Evolutionary conservation across 345 rosid genomes (phyloP).

Genomic region (Laguncularia racemosa): DNA sequence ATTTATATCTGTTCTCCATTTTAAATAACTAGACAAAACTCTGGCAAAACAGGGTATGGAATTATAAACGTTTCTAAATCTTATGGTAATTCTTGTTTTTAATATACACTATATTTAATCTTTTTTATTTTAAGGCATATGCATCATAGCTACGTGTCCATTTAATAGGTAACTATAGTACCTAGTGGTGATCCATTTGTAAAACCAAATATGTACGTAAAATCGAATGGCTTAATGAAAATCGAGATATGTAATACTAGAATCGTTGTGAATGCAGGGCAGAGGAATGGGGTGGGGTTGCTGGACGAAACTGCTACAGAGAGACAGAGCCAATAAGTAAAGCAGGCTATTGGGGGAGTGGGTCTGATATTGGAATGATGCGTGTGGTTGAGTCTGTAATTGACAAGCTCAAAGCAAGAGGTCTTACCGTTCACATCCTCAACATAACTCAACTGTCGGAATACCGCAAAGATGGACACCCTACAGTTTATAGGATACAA

Average conservation of each 20-base stretch:
- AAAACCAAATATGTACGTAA: too few species aligned
- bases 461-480: slow-evolving; percentile 81
- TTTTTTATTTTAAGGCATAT: too few species aligned
- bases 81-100: too few species aligned
- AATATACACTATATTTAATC: too few species aligned
- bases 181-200: too few species aligned
- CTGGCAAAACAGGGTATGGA: too few species aligned
- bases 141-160: too few species aligned
- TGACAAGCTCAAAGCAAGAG: slow-evolving; percentile 32
- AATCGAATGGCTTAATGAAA: too few species aligned
- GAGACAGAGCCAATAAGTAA: slow-evolving; percentile 40
- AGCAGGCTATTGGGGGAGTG: slow-evolving; percentile 49
- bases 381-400: slow-evolving; percentile 33
- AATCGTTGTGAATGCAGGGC: slow-evolving; percentile 29
- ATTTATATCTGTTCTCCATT: too few species aligned
- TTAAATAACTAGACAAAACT: too few species aligned
- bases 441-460: slow-evolving; percentile 74
- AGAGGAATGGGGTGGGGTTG: slow-evolving; percentile 63
- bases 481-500: slow-evolving; percentile 57
- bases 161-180: too few species aligned
- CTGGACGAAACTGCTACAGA: slow-evolving; percentile 42
- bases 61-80: too few species aligned
- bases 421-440: slow-evolving; percentile 44
- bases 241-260: not conserved
- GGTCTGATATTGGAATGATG: slow-evolving; percentile 52